Evolutionary conservation across 805 yeast species (phyloP).

Genomic region (Suhomyces sp.): DNA sequence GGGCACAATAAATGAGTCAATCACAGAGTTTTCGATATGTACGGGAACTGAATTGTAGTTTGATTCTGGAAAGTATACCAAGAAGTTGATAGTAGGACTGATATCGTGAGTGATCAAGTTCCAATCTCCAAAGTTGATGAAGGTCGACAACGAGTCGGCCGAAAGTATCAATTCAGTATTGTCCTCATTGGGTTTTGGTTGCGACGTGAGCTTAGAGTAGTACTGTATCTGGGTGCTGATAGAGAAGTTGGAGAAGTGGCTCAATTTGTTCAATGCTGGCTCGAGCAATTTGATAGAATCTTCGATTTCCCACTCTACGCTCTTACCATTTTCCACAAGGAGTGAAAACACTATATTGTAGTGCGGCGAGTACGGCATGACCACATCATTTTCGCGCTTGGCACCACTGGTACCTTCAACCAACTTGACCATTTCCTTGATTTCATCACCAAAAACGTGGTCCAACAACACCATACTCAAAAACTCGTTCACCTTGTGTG

Average conservation of each 20-base stretch:
- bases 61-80: constrained; percentile 59
- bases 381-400: constrained; percentile 27
- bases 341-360: constrained; percentile 77
- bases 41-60: constrained; percentile 45
- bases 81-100: constrained; percentile 68
- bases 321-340: constrained; percentile 64
- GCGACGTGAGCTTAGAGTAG: constrained; percentile 45
- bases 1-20: constrained; percentile 72
- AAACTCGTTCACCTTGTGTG: constrained; percentile 32
- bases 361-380: constrained; percentile 57
- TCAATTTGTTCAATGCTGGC: constrained; percentile 53
- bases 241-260: constrained; percentile 63
- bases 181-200: constrained; percentile 20
- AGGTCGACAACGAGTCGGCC: constrained; percentile 61
- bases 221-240: constrained; percentile 77
- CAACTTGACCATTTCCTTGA: constrained; percentile 24
- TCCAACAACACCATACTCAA: constrained; percentile 36
- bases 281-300: constrained; percentile 48
- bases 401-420: constrained; percentile 8
- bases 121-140: constrained; percentile 86
- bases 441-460: constrained; percentile 39
- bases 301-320: constrained; percentile 73
- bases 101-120: constrained; percentile 55
- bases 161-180: constrained; percentile 35
- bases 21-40: constrained; percentile 42